These are phyloP conservation scores for Henckelia pumila DNA, from an alignment of 257 asterid genomes.

Conservation along the genomic window DNA sequence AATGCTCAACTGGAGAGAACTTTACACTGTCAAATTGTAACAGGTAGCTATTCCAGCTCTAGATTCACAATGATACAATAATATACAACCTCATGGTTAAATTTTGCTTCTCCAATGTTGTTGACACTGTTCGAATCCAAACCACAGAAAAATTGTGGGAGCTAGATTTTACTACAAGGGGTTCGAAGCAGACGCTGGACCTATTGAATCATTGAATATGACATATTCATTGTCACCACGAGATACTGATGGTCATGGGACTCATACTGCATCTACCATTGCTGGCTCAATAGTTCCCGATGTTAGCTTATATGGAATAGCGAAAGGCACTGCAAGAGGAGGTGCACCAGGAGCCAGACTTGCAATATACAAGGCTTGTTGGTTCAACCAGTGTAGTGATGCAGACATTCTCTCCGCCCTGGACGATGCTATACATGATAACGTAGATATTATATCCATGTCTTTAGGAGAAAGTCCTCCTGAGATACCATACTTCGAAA, in stretches of 20 bases:
- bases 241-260: conserved; percentile 49
- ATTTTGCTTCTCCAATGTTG: not conserved
- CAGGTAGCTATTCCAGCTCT: conserved; percentile 32
- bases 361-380: conserved; percentile 51
- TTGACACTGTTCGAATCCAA: conserved; percentile 9
- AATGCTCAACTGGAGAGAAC: no score
- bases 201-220: conserved; percentile 41
- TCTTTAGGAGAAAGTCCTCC: conserved; percentile 40
- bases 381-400: conserved; percentile 39
- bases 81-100: not conserved
- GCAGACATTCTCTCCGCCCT: conserved; percentile 45
- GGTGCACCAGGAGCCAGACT: conserved; percentile 47
- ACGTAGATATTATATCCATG: conserved; percentile 44
- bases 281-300: conserved; percentile 40
- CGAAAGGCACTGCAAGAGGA: conserved; percentile 44
- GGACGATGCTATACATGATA: conserved; percentile 46
- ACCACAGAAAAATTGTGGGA: conserved; percentile 54
- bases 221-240: conserved; percentile 43
- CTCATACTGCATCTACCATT: conserved; percentile 55
- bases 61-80: not conserved
- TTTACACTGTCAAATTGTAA: conserved; percentile 52
- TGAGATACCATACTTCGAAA: conserved; percentile 31
- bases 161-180: conserved; percentile 54
- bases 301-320: conserved; percentile 37
- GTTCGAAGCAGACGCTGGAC: conserved; percentile 35